Conservation (phyloP, 2,329 filamentous ascomycete genomes). For the Aspergillus fructus region DNA sequence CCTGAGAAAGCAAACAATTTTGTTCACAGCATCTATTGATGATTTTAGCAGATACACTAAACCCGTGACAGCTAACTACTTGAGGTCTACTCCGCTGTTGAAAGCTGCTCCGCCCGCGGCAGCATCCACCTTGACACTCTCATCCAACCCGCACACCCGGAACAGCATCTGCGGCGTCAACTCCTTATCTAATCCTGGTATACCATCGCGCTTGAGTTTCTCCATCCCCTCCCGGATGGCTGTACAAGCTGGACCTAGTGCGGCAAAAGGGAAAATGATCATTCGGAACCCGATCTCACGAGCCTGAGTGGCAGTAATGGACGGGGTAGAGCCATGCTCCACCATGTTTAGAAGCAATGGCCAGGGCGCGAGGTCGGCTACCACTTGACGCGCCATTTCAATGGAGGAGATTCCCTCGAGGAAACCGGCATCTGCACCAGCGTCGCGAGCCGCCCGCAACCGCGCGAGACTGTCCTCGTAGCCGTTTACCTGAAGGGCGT, state of each 20-base stretch:
- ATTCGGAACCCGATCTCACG: slow-evolving; percentile 42
- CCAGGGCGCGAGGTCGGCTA: slow-evolving; percentile 38
- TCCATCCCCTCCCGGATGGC: slow-evolving; percentile 39
- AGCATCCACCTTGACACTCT: slow-evolving; percentile 42
- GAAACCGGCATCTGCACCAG: slow-evolving; percentile 44
- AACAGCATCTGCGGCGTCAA: slow-evolving; percentile 42
- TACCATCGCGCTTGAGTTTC: slow-evolving; percentile 37
- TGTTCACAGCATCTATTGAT: background rate
- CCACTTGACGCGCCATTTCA: slow-evolving; percentile 36
- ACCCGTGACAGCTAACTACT: slow-evolving; percentile 5
- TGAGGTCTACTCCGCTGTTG: slow-evolving; percentile 31
- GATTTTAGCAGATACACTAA: background rate
- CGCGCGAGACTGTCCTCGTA: slow-evolving; percentile 42
- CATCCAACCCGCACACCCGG: slow-evolving; percentile 44
- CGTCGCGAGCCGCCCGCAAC: slow-evolving; percentile 39
- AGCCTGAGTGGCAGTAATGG: slow-evolving; percentile 11
- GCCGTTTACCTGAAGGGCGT: slow-evolving; percentile 36
- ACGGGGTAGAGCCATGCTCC: slow-evolving; percentile 42
- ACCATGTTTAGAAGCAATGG: slow-evolving; percentile 48
- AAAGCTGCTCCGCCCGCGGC: slow-evolving; percentile 39
- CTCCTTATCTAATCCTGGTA: slow-evolving; percentile 29
- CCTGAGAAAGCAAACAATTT: background rate
- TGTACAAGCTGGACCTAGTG: slow-evolving; percentile 37
- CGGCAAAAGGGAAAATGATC: slow-evolving; percentile 45
- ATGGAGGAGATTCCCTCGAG: slow-evolving; percentile 42